Evolutionary conservation across 78 protist genomes (phyloP).

Genomic region (Planoprotostelium fungivorum): DNA sequence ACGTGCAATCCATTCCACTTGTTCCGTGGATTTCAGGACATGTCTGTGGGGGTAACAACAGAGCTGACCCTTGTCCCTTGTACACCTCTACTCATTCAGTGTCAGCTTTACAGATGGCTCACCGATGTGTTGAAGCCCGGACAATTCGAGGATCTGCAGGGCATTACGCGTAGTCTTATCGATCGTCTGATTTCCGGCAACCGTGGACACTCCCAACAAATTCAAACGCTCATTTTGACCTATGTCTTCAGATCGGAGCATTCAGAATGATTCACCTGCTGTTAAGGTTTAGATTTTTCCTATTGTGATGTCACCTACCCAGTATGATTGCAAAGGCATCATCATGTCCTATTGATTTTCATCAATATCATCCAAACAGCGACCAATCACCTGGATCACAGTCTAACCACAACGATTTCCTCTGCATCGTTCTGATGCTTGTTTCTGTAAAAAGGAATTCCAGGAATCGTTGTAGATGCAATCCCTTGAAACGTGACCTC

Average conservation of each 20-base stretch:
- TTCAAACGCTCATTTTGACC: slow-evolving; percentile 3
- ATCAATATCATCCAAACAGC: neutral
- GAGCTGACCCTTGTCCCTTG: slow-evolving; percentile 42
- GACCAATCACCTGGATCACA: slow-evolving; percentile 68
- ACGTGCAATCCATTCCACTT: slow-evolving; percentile 66
- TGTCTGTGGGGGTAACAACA: slow-evolving; percentile 13
- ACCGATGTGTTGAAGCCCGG: slow-evolving; percentile 25
- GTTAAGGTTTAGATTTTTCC: neutral
- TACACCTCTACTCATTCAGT: neutral
- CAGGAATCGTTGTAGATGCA: too few species aligned
- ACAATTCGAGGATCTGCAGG: slow-evolving; percentile 13
- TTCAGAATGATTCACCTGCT: neutral
- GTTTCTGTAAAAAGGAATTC: too few species aligned
- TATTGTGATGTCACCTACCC: slow-evolving; percentile 9
- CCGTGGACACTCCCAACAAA: slow-evolving; percentile 76
- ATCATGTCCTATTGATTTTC: slow-evolving; percentile 68
- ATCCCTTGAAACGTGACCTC: too few species aligned
- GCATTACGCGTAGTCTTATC: slow-evolving; percentile 83
- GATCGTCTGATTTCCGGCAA: slow-evolving; percentile 84
- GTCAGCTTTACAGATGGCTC: neutral
- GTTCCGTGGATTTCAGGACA: slow-evolving; percentile 89
- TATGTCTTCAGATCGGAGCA: neutral
- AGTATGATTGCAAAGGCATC: slow-evolving; percentile 84
- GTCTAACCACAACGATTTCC: slow-evolving; percentile 76
- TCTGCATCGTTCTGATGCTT: too few species aligned